phyloP scores from a whole-genome alignment of 305 asterid genomes.

The Rubia balearica region DNA sequence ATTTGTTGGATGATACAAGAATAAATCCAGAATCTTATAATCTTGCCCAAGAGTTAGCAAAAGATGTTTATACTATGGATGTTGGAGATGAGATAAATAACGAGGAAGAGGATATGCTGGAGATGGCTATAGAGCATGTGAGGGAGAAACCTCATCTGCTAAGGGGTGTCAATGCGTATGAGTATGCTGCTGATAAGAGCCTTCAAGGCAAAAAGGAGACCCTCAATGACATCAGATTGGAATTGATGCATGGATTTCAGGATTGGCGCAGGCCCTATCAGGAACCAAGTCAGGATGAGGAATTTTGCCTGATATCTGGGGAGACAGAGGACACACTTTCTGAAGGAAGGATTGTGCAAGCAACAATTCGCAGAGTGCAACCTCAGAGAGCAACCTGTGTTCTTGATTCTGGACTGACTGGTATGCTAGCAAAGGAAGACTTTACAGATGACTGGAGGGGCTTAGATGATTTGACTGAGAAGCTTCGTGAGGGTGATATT shows the following conservation, averaged over 20 bases:
- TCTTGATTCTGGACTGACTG: constrained; percentile 89
- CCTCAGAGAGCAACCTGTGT: constrained; percentile 66
- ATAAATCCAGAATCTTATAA: constrained; percentile 92
- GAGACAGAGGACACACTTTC: constrained; percentile 80
- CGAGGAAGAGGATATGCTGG: constrained; percentile 88
- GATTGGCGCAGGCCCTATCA: constrained; percentile 70
- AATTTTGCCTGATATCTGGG: constrained; percentile 83
- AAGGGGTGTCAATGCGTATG: constrained; percentile 58
- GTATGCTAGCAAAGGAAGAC: constrained; percentile 79
- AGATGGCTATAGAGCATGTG: constrained; percentile 93
- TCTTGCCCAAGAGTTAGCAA: constrained; percentile 89
- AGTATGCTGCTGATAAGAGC: constrained; percentile 60
- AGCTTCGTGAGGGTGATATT: constrained; percentile 73
- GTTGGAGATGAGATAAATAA: constrained; percentile 55
- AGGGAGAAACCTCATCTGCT: constrained; percentile 83
- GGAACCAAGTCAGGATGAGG: constrained; percentile 83
- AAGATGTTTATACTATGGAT: constrained; percentile 78
- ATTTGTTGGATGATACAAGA: constrained; percentile 91
- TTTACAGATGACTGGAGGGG: constrained; percentile 84
- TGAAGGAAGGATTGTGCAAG: constrained; percentile 91
- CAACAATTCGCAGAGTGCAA: constrained; percentile 76
- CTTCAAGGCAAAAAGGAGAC: constrained; percentile 70
- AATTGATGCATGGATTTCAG: constrained; percentile 92
- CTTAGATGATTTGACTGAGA: constrained; percentile 64
- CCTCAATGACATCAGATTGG: constrained; percentile 73